These are phyloP conservation scores for Aspergillus latus DNA, from an alignment of 2,329 filamentous ascomycete genomes.

Conservation along the genomic window DNA sequence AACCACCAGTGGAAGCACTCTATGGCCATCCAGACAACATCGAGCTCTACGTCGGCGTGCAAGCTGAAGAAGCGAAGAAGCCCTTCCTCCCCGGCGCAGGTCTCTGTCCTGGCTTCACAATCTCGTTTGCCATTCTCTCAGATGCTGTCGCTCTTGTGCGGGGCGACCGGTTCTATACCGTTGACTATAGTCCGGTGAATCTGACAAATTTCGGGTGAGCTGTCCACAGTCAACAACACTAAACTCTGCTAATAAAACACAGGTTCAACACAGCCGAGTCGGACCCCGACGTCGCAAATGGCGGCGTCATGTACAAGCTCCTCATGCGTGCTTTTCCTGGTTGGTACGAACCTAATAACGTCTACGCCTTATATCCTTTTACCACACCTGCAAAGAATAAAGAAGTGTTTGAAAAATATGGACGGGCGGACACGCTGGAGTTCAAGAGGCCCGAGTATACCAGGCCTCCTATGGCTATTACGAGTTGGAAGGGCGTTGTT, in stretches of 20 bases:
- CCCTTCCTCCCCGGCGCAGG: constrained; percentile 50
- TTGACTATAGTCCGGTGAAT: constrained; percentile 45
- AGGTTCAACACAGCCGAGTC: constrained; percentile 39
- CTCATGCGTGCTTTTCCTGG: constrained; percentile 52
- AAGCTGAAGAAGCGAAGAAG: constrained; percentile 57
- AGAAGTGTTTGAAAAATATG: constrained; percentile 42
- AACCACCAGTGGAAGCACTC: constrained; percentile 38
- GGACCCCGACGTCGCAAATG: constrained; percentile 47
- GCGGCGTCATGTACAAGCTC: constrained; percentile 53
- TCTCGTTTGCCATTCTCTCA: constrained; percentile 44
- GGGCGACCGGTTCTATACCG: constrained; percentile 48
- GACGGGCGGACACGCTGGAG: constrained; percentile 40
- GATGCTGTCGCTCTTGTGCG: constrained; percentile 50
- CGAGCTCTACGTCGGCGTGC: constrained; percentile 59
- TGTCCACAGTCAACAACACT: neutral
- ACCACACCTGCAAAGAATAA: constrained; percentile 49
- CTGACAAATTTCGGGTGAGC: constrained; percentile 47
- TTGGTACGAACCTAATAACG: constrained; percentile 49
- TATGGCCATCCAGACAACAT: constrained; percentile 55
- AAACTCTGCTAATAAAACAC: neutral
- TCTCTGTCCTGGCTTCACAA: constrained; percentile 50
- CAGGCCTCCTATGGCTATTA: constrained; percentile 33
- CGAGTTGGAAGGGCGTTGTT: constrained; percentile 1
- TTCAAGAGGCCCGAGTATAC: constrained; percentile 27
- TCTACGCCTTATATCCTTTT: constrained; percentile 52